These are phyloP conservation scores for Saccharomycopsis selenospora DNA, from an alignment of 805 yeast genomes.

Conservation along the genomic window DNA sequence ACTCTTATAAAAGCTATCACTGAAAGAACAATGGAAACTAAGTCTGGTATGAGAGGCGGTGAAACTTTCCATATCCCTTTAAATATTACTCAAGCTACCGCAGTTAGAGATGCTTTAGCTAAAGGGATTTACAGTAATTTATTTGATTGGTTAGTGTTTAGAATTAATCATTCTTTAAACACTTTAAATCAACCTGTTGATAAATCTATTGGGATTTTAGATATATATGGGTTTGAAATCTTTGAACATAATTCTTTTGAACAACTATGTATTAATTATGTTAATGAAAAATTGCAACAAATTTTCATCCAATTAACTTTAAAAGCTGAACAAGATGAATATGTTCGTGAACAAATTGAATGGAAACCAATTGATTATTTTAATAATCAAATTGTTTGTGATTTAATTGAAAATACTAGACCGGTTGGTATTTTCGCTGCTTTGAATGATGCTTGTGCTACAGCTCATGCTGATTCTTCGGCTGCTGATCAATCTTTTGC, in stretches of 20 bases:
- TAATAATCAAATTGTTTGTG: slow-evolving; percentile 95
- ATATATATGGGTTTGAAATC: slow-evolving; percentile 94
- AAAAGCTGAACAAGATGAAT: slow-evolving; percentile 97
- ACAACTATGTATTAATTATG: slow-evolving; percentile 92
- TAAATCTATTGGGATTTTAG: slow-evolving; percentile 86
- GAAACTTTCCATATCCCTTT: slow-evolving; percentile 92
- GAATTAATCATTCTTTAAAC: slow-evolving; percentile 77
- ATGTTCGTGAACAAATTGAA: slow-evolving; percentile 86
- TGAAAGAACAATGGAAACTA: slow-evolving; percentile 82
- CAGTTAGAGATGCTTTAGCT: slow-evolving; percentile 92
- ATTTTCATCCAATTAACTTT: slow-evolving; percentile 92
- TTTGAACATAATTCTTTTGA: slow-evolving; percentile 93
- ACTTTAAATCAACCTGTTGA: slow-evolving; percentile 38
- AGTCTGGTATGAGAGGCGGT: slow-evolving; percentile 84
- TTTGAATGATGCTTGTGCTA: slow-evolving; percentile 92
- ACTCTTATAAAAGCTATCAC: slow-evolving; percentile 59
- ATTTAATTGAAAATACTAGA: slow-evolving; percentile 83
- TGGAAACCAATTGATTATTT: slow-evolving; percentile 98
- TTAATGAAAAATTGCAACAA: slow-evolving; percentile 92
- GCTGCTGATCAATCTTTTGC: slow-evolving; percentile 97
- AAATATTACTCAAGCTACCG: slow-evolving; percentile 85
- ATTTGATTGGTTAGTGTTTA: slow-evolving; percentile 92
- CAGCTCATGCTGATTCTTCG: slow-evolving; percentile 94
- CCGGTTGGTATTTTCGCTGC: slow-evolving; percentile 98
- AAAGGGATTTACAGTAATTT: slow-evolving; percentile 88